These are phyloP conservation scores for Carpinus viminea DNA, from an alignment of 306 rosid species.

Conservation along the genomic window DNA sequence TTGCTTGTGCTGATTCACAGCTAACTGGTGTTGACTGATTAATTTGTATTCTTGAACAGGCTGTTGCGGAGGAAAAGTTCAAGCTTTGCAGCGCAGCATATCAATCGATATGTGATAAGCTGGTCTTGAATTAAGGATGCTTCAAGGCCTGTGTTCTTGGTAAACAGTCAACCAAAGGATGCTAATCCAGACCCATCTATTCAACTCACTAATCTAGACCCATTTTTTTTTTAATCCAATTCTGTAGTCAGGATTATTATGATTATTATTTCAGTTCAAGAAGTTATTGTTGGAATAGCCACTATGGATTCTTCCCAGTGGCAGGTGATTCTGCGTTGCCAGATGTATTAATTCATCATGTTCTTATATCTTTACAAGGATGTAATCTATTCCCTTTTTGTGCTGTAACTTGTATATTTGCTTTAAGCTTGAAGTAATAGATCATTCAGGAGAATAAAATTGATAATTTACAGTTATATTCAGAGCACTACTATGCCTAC, in stretches of 20 bases:
- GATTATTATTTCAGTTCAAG: neutral
- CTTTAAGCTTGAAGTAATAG: neutral
- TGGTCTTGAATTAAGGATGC: constrained; percentile 42
- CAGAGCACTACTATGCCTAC: neutral
- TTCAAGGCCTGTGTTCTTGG: neutral
- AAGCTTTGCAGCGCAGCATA: constrained; percentile 81
- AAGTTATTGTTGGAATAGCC: neutral
- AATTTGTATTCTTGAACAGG: constrained; percentile 36
- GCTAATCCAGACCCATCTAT: constrained; percentile 6
- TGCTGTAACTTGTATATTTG: neutral
- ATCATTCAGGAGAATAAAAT: neutral
- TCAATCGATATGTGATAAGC: constrained; percentile 67
- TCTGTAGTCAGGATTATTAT: constrained; percentile 10
- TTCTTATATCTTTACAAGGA: neutral
- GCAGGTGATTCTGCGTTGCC: constrained; percentile 2
- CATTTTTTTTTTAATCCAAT: neutral
- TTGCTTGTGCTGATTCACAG: neutral
- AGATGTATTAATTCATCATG: neutral
- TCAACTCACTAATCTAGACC: neutral
- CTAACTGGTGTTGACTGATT: neutral
- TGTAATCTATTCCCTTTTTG: neutral
- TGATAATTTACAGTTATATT: neutral
- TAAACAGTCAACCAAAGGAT: neutral
- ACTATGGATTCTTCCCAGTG: neutral
- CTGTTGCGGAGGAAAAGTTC: constrained; percentile 81